A percentile compares a stretch with the other conserved stretches of the same genome.
phyloP scores from a whole-genome alignment of 139 green algal species.

The Prasinococcaceae sp. region DNA sequence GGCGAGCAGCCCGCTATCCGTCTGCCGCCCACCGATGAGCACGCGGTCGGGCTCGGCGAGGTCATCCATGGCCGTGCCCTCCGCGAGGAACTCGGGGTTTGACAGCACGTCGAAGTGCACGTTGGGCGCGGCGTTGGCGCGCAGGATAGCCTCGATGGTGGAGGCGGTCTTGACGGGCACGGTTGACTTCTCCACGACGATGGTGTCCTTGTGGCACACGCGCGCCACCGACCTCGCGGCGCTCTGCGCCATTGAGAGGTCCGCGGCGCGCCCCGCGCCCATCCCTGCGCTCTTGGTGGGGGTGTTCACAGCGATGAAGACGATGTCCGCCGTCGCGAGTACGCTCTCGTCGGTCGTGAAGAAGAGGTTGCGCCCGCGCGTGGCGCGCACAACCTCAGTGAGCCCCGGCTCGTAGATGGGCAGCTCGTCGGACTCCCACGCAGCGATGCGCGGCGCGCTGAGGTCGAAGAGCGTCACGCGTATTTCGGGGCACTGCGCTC shows the following conservation, averaged over 20 bases:
- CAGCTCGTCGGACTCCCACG: slow-evolving; percentile 91
- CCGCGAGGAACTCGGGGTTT: slow-evolving; percentile 77
- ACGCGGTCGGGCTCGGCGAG: slow-evolving; percentile 55
- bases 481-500: slow-evolving; percentile 79
- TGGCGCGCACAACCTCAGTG: slow-evolving; percentile 54
- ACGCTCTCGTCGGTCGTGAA: slow-evolving; percentile 92
- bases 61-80: slow-evolving; percentile 81
- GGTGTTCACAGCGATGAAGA: slow-evolving; percentile 98
- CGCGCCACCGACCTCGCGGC: slow-evolving; percentile 83
- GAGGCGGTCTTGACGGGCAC: slow-evolving; percentile 98
- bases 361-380: slow-evolving; percentile 82
- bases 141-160: slow-evolving; percentile 66
- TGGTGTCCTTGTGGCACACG: slow-evolving; percentile 70
- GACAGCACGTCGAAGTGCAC: slow-evolving; percentile 48
- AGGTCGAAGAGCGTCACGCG: slow-evolving; percentile 89
- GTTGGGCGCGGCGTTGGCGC: slow-evolving; percentile 17
- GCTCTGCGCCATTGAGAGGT: slow-evolving; percentile 98
- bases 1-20: slow-evolving; percentile 38
- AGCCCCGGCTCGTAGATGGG: slow-evolving; percentile 98
- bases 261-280: slow-evolving; percentile 86
- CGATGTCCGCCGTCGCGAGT: slow-evolving; percentile 82
- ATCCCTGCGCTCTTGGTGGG: slow-evolving; percentile 94
- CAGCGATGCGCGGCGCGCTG: slow-evolving; percentile 60
- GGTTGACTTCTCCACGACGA: slow-evolving; percentile 99
- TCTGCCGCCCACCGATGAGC: slow-evolving; percentile 58